Evolutionary conservation across 345 rosid species (phyloP), one percentile per base, ranked within the genome.

Genomic region (Gossypium bickii): DNA sequence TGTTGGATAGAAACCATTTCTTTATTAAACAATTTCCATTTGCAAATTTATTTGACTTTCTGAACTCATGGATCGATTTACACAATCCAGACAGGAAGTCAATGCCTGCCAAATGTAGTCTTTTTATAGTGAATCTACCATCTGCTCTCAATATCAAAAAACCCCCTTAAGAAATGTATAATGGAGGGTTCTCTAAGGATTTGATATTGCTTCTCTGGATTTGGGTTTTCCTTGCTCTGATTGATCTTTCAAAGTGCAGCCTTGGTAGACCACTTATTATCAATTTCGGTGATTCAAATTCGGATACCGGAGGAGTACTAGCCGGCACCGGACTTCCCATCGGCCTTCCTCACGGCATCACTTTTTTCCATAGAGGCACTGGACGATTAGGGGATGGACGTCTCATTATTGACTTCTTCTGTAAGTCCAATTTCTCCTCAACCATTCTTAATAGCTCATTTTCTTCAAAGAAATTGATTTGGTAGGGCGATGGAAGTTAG

Each of bases 221-320:
- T 15, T 68, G 43, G 58, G 16, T 67, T 12, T 45, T 45, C 55
- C 55, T 67, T 67, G 55, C 1, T 67, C 3, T 49, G 43, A 49
- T n/a, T 25, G 22, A 3, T 15, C 17, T 49, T 51, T 27, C 72
- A 51, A 44, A 69, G 16, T 69, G 45, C 72, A 51, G 59, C 72
- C 59, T 18, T n/a, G 71, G 22, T 47, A 47, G 24, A 20, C 55
- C 60, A n/a, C 73, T 51, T 69, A 27, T 69, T 17, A 17, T 87
- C 70, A 86, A 84, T 80, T 82, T 87, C 9, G 91, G 91, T 1
- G 91, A 87, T 71, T 86, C 87, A 0, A 87, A 86, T 69, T 86
- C 91, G 0, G 88, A 87, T 74, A 85, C 89, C 1, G 91, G 91
- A 49, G 86, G 89, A 2, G 89, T 87, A 20, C 77, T 78, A 16